Evolutionary conservation across 2,329 filamentous ascomycete genomes (phyloP).

Genomic region (Verticillium albo-atrum): DNA sequence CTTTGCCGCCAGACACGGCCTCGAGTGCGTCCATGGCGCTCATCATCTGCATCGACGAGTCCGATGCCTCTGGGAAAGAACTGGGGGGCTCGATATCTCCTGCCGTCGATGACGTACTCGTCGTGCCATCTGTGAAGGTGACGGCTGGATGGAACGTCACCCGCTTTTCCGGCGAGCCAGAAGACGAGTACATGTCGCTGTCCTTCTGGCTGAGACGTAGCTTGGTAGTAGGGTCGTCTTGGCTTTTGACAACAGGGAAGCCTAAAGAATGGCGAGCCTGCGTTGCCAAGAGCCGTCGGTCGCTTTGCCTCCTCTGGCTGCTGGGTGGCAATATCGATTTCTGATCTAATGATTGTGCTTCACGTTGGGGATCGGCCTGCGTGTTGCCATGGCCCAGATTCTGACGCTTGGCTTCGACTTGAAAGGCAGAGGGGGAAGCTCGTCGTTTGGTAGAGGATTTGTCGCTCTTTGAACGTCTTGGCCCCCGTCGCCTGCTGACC

Average conservation of each 20-base stretch:
- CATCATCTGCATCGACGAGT: slow-evolving; percentile 1
- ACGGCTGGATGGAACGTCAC: slow-evolving; percentile 23
- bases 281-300: slow-evolving; percentile 2
- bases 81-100: background rate
- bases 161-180: slow-evolving; percentile 21
- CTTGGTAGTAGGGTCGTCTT: slow-evolving; percentile 58
- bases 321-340: background rate
- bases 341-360: background rate
- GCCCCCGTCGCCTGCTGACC: slow-evolving; percentile 19
- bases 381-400: background rate
- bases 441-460: background rate
- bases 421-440: background rate
- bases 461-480: background rate
- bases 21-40: slow-evolving; percentile 1
- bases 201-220: slow-evolving; percentile 59
- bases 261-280: slow-evolving; percentile 36
- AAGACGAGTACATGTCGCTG: background rate
- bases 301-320: background rate
- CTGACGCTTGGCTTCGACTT: background rate
- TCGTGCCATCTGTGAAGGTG: slow-evolving; percentile 6
- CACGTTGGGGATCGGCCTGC: background rate
- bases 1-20: slow-evolving; percentile 13
- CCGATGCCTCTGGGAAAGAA: slow-evolving; percentile 3
- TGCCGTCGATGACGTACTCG: slow-evolving; percentile 4
- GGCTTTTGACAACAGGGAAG: slow-evolving; percentile 76